These are phyloP conservation scores for Pythium aristosporum DNA, from an alignment of 352 stramenopile genomes.

Conservation along the genomic window DNA sequence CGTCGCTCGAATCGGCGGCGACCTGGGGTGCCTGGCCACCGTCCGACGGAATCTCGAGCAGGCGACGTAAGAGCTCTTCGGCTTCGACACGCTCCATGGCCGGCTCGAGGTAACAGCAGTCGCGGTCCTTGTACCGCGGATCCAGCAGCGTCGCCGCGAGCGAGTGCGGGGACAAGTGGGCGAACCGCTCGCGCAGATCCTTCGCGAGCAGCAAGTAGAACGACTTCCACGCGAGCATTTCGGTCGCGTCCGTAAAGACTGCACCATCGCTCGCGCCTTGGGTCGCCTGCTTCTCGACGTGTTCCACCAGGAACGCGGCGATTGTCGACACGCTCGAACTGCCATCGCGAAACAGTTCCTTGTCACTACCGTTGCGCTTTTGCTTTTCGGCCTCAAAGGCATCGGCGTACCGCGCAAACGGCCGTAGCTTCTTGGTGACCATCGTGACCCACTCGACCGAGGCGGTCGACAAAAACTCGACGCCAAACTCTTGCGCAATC, in stretches of 20 bases:
- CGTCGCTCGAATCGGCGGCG: background rate
- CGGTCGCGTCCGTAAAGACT: conserved; percentile 18
- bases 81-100: conserved; percentile 55
- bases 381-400: conserved; percentile 72
- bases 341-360: conserved; percentile 68
- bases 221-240: conserved; percentile 48
- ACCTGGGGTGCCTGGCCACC: background rate
- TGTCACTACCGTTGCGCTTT: conserved; percentile 73
- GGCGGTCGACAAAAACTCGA: conserved; percentile 41
- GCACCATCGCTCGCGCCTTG: conserved; percentile 23
- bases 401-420: conserved; percentile 71
- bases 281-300: conserved; percentile 61
- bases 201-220: conserved; percentile 61
- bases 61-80: conserved; percentile 51
- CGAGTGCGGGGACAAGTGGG: conserved; percentile 46
- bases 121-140: conserved; percentile 78
- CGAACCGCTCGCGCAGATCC: conserved; percentile 59
- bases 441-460: conserved; percentile 54
- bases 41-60: conserved; percentile 50
- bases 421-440: conserved; percentile 73
- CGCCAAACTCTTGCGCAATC: conserved; percentile 46
- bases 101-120: conserved; percentile 69
- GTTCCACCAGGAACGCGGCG: conserved; percentile 59
- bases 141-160: conserved; percentile 77
- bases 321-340: conserved; percentile 82